Conservation (phyloP, 148 eudicot genomes). For the Vaccinium myrtillus region DNA sequence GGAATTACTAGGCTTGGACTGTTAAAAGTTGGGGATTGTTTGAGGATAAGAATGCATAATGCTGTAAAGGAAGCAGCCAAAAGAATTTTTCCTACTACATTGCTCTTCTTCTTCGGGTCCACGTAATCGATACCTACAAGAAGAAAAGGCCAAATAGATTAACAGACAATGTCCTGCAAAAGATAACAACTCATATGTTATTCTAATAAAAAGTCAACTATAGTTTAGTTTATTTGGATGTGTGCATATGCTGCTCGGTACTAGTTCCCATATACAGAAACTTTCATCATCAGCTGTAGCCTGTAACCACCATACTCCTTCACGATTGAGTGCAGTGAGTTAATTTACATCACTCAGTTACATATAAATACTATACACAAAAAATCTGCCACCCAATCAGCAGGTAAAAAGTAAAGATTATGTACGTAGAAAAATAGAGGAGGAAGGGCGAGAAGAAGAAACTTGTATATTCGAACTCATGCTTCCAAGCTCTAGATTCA, state of each 20-base stretch:
- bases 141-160: neutral
- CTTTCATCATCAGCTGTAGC: neutral
- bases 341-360: neutral
- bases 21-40: slow-evolving; percentile 57
- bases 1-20: slow-evolving; percentile 59
- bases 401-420: neutral
- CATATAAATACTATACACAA: neutral
- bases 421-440: neutral
- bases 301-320: neutral
- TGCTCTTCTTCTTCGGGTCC: slow-evolving; percentile 65
- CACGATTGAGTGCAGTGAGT: neutral
- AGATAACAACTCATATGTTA: neutral
- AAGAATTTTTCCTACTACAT: slow-evolving; percentile 47
- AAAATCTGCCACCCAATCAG: neutral
- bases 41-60: slow-evolving; percentile 62
- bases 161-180: neutral
- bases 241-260: neutral
- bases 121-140: slow-evolving; percentile 63
- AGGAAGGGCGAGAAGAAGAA: neutral
- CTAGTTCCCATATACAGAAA: neutral
- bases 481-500: neutral
- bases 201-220: neutral
- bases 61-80: slow-evolving; percentile 59
- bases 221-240: neutral
- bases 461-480: neutral